Evolutionary conservation across 1,139 yeast genomes (phyloP), one percentile per base, ranked within the genome.

Genomic region (Eremothecium coryli): DNA sequence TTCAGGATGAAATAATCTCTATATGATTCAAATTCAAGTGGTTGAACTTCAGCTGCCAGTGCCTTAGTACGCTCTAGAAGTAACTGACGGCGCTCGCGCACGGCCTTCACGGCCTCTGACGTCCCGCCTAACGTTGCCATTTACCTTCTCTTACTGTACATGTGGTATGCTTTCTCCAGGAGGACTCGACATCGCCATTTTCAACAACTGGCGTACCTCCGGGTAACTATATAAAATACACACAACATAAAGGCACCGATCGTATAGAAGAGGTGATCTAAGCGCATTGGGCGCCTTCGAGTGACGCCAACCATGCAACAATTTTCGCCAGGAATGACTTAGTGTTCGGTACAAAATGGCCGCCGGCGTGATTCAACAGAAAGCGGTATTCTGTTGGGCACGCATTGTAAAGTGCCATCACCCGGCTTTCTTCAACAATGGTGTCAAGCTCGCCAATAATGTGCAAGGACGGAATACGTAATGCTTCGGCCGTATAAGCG

Each of bases 381-480:
- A 68, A 67, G 27, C 72, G 57, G 4, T 71, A 65, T 2, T 57
- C 61, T 4, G 60, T 63, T 31, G 62, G 62, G 45, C 79, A 73
- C 2, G 66, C 58, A 8, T 82, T 70, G 47, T 66, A 76, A 26
- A 88, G 61, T 1, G 65, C 60, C 59, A 72, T 61, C 0, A 80
- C 69, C 40, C 93, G 66, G 31, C 71, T 78, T 33, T 81, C 86
- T n/a, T 79, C 74, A 2, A 88, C 90, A 11, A 90, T 79, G 0
- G 96, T 84, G 52, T 90, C 98, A 26, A 86, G 61, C 37, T 88
- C 88, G 5, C 97, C 97, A 36, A 77, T 61, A 0, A 90, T 78
- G 54, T 86, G 95, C 36, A 90, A 61, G 2, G 80, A 65, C 4
- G 82, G 82, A 2, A 77, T 55, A 10, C 62, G 57, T 33, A 78